phyloP scores from a whole-genome alignment of 2,329 filamentous ascomycete genomes.

The Colletotrichum sp. region DNA sequence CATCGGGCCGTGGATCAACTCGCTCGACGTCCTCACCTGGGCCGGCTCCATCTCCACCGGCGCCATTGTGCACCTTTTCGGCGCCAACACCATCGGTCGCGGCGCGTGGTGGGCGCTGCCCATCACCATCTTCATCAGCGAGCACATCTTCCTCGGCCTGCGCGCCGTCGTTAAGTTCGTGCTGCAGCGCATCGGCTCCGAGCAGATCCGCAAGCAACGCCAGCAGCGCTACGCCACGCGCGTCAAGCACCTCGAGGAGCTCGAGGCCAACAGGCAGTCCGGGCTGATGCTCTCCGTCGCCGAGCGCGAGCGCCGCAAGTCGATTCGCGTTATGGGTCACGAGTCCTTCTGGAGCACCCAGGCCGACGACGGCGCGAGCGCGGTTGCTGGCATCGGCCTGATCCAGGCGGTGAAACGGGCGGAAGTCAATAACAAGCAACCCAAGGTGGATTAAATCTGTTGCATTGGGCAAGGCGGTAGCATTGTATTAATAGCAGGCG shows the following conservation, averaged over 20 bases:
- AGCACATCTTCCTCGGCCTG: constrained; percentile 72
- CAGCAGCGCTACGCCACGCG: constrained; percentile 42
- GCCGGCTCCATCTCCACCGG: constrained; percentile 75
- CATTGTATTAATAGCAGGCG: neutral
- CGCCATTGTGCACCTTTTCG: constrained; percentile 77
- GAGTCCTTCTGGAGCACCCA: constrained; percentile 49
- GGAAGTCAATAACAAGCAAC: constrained; percentile 9
- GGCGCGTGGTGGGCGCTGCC: constrained; percentile 71
- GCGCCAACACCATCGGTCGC: constrained; percentile 54
- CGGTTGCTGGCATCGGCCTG: constrained; percentile 35
- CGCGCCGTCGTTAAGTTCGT: constrained; percentile 45
- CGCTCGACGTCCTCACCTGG: constrained; percentile 73
- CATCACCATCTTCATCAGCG: constrained; percentile 73
- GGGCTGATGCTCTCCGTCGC: constrained; percentile 36
- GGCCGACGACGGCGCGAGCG: constrained; percentile 41
- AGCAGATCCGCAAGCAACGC: constrained; percentile 44
- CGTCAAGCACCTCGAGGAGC: constrained; percentile 40
- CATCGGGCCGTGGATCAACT: constrained; percentile 76
- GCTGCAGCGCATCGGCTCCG: constrained; percentile 43
- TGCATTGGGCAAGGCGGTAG: neutral
- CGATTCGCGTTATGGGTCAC: constrained; percentile 33
- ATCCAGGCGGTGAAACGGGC: constrained; percentile 33
- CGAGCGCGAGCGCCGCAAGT: constrained; percentile 43
- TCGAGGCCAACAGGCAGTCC: constrained; percentile 41
- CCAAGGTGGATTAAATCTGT: constrained; percentile 3